A percentile compares a stretch with the other conserved stretches of the same genome.
These are phyloP conservation scores for Hamigera avellanea DNA, from an alignment of 495 filamentous ascomycete species.

Conservation along the genomic window DNA sequence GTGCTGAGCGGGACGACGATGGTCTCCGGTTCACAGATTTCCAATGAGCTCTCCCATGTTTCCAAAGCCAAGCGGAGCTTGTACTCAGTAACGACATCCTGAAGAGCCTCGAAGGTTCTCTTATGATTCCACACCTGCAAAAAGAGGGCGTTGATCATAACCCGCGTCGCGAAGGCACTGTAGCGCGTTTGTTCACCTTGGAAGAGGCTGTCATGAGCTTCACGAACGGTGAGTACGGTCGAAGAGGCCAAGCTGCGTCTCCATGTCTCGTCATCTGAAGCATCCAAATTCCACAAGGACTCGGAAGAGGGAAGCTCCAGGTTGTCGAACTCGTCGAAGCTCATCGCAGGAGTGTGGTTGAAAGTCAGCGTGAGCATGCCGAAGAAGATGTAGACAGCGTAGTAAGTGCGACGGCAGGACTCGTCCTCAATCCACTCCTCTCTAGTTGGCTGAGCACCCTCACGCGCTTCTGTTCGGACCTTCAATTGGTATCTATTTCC, in stretches of 20 bases:
- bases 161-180: conserved; percentile 93
- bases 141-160: conserved; percentile 99
- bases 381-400: conserved; percentile 99
- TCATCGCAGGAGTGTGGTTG: conserved; percentile 95
- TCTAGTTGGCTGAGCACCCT: conserved; percentile 61
- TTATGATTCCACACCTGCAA: conserved; percentile 98
- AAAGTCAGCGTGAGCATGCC: conserved; percentile 90
- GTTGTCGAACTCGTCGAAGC: conserved; percentile 94
- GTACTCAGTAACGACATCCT: conserved; percentile 96
- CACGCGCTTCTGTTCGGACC: conserved; percentile 78
- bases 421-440: conserved; percentile 97
- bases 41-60: conserved; percentile 94
- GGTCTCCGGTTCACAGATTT: conserved; percentile 85
- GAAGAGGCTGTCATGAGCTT: conserved; percentile 90
- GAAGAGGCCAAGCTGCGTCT: conserved; percentile 59
- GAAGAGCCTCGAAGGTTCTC: conserved; percentile 87
- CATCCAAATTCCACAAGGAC: conserved; percentile 83
- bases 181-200: conserved; percentile 85
- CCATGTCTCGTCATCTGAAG: conserved; percentile 72
- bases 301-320: conserved; percentile 88
- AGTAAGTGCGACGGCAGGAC: conserved; percentile 92
- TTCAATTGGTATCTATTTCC: conserved; percentile 95
- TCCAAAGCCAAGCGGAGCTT: conserved; percentile 92
- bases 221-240: conserved; percentile 71
- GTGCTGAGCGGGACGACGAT: conserved; percentile 86